Conservation (phyloP, 352 stramenopile genomes). For the Aphanomyces invadans region DNA sequence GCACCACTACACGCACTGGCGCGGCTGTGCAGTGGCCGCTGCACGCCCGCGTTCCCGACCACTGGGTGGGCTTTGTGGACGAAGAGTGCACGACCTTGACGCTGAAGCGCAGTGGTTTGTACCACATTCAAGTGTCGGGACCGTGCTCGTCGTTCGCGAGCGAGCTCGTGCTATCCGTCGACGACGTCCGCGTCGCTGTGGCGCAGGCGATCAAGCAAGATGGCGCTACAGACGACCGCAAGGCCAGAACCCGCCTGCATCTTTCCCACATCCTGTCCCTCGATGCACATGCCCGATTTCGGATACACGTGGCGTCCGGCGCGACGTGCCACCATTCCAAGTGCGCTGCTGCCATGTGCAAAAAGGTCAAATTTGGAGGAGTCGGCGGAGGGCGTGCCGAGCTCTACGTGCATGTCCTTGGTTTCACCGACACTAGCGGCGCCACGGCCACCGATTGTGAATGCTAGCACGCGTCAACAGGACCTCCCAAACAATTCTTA, state of each 20-base stretch:
- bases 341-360: not conserved
- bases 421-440: not conserved
- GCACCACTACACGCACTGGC: not conserved
- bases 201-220: not conserved
- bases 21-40: not conserved
- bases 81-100: not conserved
- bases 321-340: not conserved
- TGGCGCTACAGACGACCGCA: too few species aligned
- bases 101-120: slow-evolving; percentile 5
- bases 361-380: not conserved
- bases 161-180: not conserved
- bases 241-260: not conserved
- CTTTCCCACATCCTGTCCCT: not conserved
- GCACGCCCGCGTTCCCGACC: not conserved
- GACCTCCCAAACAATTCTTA: too few species aligned
- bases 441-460: too few species aligned
- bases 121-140: not conserved
- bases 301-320: not conserved
- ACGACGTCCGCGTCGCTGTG: not conserved
- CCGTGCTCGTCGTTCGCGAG: not conserved
- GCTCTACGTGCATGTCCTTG: not conserved
- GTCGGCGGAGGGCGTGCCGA: too few species aligned
- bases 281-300: not conserved
- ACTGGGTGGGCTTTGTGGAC: not conserved
- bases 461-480: too few species aligned